Conservation (phyloP, 768 basidiomycete species). For the Russula emetica region DNA sequence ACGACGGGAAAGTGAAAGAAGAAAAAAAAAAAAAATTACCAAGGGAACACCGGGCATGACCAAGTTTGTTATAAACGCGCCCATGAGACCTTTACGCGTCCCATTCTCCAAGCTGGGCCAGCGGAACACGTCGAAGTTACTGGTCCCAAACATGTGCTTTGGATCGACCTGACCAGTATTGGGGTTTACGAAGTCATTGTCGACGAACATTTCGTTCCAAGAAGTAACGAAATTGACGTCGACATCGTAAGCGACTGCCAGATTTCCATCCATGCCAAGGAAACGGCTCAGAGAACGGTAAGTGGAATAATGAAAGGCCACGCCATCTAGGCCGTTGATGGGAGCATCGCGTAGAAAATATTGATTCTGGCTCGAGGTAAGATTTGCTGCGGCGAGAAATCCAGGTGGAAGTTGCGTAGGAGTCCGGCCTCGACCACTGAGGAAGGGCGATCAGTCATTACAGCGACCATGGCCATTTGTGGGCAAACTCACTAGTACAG, state of each 20-base stretch:
- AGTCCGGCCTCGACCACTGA: constrained; percentile 84
- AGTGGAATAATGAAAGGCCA: constrained; percentile 92
- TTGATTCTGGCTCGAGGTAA: constrained; percentile 55
- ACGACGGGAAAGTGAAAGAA: not conserved
- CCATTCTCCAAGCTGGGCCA: constrained; percentile 90
- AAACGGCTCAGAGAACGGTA: constrained; percentile 84
- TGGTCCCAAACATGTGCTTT: constrained; percentile 85
- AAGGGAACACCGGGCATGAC: constrained; percentile 86
- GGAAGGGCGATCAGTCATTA: constrained; percentile 8
- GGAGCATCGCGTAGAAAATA: constrained; percentile 74
- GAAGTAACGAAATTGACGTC: constrained; percentile 78
- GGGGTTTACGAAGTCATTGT: constrained; percentile 82
- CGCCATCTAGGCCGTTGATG: constrained; percentile 63
- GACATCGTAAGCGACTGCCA: constrained; percentile 85
- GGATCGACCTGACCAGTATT: constrained; percentile 66
- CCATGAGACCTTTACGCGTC: constrained; percentile 68
- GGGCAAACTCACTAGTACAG: constrained; percentile 64
- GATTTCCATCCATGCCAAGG: constrained; percentile 94
- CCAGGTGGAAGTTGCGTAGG: constrained; percentile 63
- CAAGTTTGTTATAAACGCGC: constrained; percentile 70
- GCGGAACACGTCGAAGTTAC: constrained; percentile 91
- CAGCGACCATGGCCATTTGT: not conserved
- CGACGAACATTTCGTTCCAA: constrained; percentile 89
- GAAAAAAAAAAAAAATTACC: constrained; percentile 42
- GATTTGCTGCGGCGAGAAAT: constrained; percentile 63